Evolutionary conservation across 2,329 filamentous ascomycete species (phyloP).

Genomic region (Drechslerella coelobrocha): DNA sequence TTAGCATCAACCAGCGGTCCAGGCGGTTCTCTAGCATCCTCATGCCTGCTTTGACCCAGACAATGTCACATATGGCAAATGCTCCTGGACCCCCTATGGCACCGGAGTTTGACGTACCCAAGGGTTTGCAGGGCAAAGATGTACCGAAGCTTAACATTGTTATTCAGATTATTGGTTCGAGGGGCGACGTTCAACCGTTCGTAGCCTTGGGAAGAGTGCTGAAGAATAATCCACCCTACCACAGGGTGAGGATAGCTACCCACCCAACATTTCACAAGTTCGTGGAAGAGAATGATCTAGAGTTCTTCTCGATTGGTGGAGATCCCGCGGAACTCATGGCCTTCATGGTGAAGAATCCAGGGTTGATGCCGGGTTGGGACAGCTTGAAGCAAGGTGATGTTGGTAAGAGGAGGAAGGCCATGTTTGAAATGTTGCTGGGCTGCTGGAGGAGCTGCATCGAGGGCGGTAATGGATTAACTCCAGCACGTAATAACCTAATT

Average conservation of each 20-base stretch:
- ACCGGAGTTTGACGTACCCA: conserved; percentile 35
- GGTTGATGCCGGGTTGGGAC: conserved; percentile 81
- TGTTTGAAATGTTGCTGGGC: conserved; percentile 79
- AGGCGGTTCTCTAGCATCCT: conserved; percentile 71
- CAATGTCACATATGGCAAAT: conserved; percentile 20
- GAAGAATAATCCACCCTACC: conserved; percentile 70
- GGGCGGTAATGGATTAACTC: conserved; percentile 58
- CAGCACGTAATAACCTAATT: conserved; percentile 47
- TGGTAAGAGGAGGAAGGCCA: conserved; percentile 74
- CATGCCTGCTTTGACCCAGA: conserved; percentile 65
- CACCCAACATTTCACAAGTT: conserved; percentile 73
- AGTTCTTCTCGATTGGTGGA: conserved; percentile 79
- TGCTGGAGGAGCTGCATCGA: conserved; percentile 89
- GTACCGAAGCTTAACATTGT: conserved; percentile 71
- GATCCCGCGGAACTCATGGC: conserved; percentile 80
- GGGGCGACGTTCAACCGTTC: conserved; percentile 83
- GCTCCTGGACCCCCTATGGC: background rate
- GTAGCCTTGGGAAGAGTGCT: conserved; percentile 75
- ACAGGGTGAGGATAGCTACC: conserved; percentile 76
- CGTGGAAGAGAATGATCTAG: conserved; percentile 72
- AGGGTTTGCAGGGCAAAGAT: conserved; percentile 43
- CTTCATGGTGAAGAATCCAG: conserved; percentile 90
- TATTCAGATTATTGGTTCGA: conserved; percentile 81
- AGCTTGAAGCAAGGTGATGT: conserved; percentile 79
- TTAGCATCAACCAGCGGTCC: conserved; percentile 77